Evolutionary conservation across 345 rosid genomes (phyloP), one percentile per base, ranked within the genome.

Genomic region (Firmiana major): DNA sequence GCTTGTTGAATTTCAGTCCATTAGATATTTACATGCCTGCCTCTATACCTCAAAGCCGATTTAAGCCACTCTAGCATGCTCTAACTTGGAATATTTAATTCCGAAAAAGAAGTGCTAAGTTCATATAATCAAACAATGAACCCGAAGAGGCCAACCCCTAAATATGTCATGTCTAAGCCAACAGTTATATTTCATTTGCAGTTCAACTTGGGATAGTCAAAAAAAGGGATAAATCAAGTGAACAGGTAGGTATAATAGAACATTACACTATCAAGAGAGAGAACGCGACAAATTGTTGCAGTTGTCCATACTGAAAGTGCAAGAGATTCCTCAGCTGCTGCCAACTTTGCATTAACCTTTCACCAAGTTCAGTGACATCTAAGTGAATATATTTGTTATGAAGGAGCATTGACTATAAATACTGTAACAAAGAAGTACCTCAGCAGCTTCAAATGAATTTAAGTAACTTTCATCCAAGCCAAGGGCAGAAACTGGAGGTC

Each of bases 241-340:
- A 78, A 63, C 19, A 66, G 80, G 58, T 68, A 76, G 22, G 67
- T 51, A 71, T 46, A 54, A 70, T 82, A 81, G 80, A 82, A 51
- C 63, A 73, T 78, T 92, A 97, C 99, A 88, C 90, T 89, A 84
- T 94, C 97, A 74, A 97, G 94, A 69, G 98, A 90, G 77, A 97
- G 90, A 80, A 90, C 88, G 70, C 99, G 92, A 59, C 99, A 97
- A 77, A 92, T 78, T n/a, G 98, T 90, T 81, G 98, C 97, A n/a
- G 94, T 91, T 75, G 99, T 92, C 98, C 97, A 97, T 83, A 91
- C 69, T 51, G 99, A 92, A 73, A 97, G 91, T 21, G 97, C 86
- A 84, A 88, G 82, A 79, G 97, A 94, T 85, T 94, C 98, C 87
- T 97, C 99, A 70, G 95, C 95, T 79, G 90, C 94, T 77, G 93